Evolutionary conservation across 2,329 filamentous ascomycete genomes (phyloP).

Genomic region (Fulvia fulva): DNA sequence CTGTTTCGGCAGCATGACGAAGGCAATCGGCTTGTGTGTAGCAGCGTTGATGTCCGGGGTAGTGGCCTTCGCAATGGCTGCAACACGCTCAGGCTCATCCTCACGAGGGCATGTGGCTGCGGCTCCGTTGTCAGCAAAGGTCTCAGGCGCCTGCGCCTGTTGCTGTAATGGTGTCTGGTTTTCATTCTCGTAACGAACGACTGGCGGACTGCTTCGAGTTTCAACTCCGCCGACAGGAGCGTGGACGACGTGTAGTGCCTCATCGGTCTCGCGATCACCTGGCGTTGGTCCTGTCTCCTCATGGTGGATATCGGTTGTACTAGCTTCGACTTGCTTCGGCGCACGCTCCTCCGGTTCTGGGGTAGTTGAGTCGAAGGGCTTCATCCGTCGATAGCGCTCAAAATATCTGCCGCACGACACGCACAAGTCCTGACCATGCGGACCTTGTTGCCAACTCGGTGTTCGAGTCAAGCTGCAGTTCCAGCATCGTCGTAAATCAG

Average conservation of each 20-base stretch:
- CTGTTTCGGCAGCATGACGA: not conserved
- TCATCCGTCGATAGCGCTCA: constrained; percentile 28
- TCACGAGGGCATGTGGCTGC: not conserved
- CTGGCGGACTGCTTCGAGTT: not conserved
- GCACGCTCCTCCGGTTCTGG: constrained; percentile 2
- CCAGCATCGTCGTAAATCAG: constrained; percentile 21
- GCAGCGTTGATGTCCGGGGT: not conserved
- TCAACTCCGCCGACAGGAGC: not conserved
- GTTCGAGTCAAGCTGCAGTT: constrained; percentile 28
- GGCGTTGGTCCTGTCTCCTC: not conserved
- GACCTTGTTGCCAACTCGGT: constrained; percentile 25
- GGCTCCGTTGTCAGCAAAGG: not conserved
- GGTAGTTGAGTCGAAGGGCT: constrained; percentile 23
- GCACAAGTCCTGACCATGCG: constrained; percentile 29
- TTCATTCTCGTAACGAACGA: not conserved
- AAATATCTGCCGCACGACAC: constrained; percentile 30
- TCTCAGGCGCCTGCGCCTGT: not conserved
- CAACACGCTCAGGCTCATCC: not conserved
- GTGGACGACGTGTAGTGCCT: not conserved
- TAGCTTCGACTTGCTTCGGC: not conserved
- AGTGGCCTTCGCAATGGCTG: not conserved
- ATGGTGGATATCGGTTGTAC: not conserved
- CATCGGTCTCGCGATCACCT: not conserved
- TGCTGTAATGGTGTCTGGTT: not conserved
- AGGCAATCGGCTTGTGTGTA: not conserved